Conservation (phyloP, 139 green algal species). For the Chlorella sorokiniana region DNA sequence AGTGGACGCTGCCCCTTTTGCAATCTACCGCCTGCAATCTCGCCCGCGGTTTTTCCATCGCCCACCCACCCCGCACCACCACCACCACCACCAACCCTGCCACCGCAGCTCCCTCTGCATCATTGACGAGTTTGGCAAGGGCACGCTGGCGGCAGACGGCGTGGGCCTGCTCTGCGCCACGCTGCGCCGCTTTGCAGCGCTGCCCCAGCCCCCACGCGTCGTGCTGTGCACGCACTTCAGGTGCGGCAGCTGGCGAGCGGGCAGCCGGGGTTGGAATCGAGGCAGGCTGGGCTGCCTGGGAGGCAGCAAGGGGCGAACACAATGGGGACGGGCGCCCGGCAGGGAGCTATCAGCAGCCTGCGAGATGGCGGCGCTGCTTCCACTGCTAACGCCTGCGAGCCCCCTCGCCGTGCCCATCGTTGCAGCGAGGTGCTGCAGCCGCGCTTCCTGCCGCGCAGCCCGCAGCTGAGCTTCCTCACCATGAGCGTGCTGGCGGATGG, state of each 20-base stretch:
- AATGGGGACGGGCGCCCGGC: too few species aligned
- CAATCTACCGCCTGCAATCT: too few species aligned
- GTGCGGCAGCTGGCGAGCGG: background rate
- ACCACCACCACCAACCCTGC: too few species aligned
- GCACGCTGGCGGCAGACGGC: slow-evolving; percentile 84
- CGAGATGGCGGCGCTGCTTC: too few species aligned
- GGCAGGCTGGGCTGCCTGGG: slow-evolving; percentile 41
- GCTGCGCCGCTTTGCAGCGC: slow-evolving; percentile 55
- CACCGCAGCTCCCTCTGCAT: slow-evolving; percentile 76
- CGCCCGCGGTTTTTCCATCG: too few species aligned
- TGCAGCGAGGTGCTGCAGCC: slow-evolving; percentile 30
- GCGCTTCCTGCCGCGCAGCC: slow-evolving; percentile 34
- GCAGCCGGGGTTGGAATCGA: background rate
- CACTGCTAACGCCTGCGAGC: background rate
- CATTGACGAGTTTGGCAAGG: slow-evolving; percentile 97
- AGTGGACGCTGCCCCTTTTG: too few species aligned
- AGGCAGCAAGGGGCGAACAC: background rate
- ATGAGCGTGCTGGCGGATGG: slow-evolving; percentile 67
- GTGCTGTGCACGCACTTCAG: slow-evolving; percentile 85
- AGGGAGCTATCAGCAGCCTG: too few species aligned
- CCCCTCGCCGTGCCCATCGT: background rate
- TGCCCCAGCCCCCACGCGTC: slow-evolving; percentile 31
- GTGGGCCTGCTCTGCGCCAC: slow-evolving; percentile 73
- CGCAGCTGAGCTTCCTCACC: slow-evolving; percentile 66
- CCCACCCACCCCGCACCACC: too few species aligned